Evolutionary conservation across 306 rosid species (phyloP), one percentile per base, ranked within the genome.

Genomic region (Dalbergia oliveri): DNA sequence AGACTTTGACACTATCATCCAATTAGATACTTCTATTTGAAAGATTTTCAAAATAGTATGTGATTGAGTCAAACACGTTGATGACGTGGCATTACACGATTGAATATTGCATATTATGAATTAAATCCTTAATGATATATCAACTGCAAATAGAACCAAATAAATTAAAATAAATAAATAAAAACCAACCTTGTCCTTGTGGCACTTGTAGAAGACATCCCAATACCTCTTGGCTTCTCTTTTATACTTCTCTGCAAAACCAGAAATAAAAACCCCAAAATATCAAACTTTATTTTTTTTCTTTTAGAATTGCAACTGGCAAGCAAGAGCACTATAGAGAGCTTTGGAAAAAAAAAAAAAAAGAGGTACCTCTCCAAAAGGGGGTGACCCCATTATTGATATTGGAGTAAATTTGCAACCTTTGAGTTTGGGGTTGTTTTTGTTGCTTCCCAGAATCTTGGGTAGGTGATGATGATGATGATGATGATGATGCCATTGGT

Each of bases 151-250:
- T 44, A 44, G 5, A 8, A 8, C 11, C 18, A n/a, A 4, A 53
- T 11, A n/a, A n/a, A 16, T 5, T 18, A 5, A 54, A 54, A 54
- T 1, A n/a, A 54, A 54, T n/a, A 16, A 5, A n/a, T 4, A 54
- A n/a, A 1, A 54, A 54, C 90, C 73, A 69, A 93, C 98, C 87
- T 71, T 90, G 78, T 91, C 97, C 81, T 88, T 91, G 88, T 95
- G 98, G 69, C 83, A 91, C 82, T 88, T 93, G 85, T 95, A 95
- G 86, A 95, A 95, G 43, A 91, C 85, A 86, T 95, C 99, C 99
- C 99, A 95, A 75, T 95, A 86, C 86, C 87, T 91, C 79, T 87
- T 95, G 50, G 98, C 99, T 66, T 93, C 98, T 84, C 85, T 89
- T 85, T 91, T 98, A 77, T 91, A 95, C 84, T 95, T 95, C 9